Conservation (phyloP, 2,329 filamentous ascomycete genomes). For the Aphanocladium album region DNA sequence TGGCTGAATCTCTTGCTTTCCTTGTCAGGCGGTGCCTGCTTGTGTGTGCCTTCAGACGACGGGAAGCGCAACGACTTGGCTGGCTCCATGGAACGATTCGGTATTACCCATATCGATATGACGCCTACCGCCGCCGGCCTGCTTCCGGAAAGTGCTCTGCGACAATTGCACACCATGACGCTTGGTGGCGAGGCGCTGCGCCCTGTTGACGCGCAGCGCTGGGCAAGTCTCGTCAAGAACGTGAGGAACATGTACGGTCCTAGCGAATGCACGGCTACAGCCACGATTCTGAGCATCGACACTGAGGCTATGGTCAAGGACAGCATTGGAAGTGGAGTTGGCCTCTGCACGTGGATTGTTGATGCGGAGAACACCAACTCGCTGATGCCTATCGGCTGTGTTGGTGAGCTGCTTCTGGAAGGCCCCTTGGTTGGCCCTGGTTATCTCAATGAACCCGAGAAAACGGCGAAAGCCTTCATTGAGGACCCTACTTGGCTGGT, state of each 20-base stretch:
- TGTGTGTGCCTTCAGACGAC: background rate
- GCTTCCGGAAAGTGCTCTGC: conserved; percentile 12
- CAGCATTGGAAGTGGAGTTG: conserved; percentile 12
- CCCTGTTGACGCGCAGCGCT: background rate
- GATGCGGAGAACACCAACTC: conserved; percentile 14
- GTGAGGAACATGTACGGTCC: conserved; percentile 4
- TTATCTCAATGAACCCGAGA: conserved; percentile 19
- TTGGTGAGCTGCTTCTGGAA: conserved; percentile 25
- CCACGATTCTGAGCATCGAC: background rate
- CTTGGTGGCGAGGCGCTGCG: conserved; percentile 6
- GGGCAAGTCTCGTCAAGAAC: background rate
- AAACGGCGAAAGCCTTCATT: conserved; percentile 28
- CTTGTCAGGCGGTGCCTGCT: background rate
- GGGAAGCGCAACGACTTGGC: background rate
- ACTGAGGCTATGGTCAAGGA: background rate
- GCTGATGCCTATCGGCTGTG: conserved; percentile 18
- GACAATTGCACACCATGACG: background rate
- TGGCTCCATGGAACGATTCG: conserved; percentile 2
- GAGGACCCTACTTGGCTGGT: conserved; percentile 35
- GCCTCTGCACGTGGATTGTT: conserved; percentile 19
- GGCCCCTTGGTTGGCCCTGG: conserved; percentile 21
- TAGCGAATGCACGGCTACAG: background rate
- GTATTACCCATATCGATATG: background rate
- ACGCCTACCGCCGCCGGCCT: conserved; percentile 12
- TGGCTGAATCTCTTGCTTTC: conserved; percentile 4